These are phyloP conservation scores for Penicillium sp. DNA, from an alignment of 2,329 filamentous ascomycete species.

Conservation along the genomic window DNA sequence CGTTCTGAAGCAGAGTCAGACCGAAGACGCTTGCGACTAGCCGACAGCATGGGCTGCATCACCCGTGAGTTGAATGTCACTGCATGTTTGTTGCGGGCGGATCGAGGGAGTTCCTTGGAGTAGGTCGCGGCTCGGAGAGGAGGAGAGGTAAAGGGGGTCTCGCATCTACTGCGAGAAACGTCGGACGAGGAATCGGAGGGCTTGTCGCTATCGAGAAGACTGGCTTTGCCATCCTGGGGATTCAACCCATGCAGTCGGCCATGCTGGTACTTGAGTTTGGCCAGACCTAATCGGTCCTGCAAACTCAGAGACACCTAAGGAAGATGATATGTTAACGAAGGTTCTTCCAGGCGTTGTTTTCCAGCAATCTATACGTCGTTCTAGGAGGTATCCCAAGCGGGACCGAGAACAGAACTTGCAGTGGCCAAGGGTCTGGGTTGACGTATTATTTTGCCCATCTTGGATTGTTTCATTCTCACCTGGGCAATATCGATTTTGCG, in stretches of 20 bases:
- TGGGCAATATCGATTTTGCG: constrained; percentile 42
- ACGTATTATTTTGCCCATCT: not conserved
- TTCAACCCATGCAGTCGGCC: constrained; percentile 78
- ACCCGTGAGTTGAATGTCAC: constrained; percentile 41
- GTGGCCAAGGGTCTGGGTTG: not conserved
- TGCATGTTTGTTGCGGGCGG: constrained; percentile 41
- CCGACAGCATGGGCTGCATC: constrained; percentile 45
- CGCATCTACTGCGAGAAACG: constrained; percentile 58
- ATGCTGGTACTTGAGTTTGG: constrained; percentile 95
- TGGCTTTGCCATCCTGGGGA: constrained; percentile 69
- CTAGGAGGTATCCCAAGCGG: not conserved
- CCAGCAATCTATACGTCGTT: not conserved
- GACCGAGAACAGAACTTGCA: not conserved
- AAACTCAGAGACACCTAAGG: constrained; percentile 82
- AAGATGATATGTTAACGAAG: constrained; percentile 4
- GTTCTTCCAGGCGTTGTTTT: not conserved
- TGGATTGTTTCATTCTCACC: constrained; percentile 23
- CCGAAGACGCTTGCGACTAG: constrained; percentile 64
- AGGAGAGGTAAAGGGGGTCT: constrained; percentile 65
- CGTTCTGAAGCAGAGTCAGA: constrained; percentile 54
- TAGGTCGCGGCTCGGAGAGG: constrained; percentile 78
- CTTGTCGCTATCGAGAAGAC: constrained; percentile 60
- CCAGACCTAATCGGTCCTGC: constrained; percentile 88
- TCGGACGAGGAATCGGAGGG: constrained; percentile 83
- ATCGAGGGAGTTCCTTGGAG: constrained; percentile 70